These are phyloP conservation scores for Thecaphora frezii DNA, from an alignment of 1,284 basidiomycete genomes.

Conservation along the genomic window DNA sequence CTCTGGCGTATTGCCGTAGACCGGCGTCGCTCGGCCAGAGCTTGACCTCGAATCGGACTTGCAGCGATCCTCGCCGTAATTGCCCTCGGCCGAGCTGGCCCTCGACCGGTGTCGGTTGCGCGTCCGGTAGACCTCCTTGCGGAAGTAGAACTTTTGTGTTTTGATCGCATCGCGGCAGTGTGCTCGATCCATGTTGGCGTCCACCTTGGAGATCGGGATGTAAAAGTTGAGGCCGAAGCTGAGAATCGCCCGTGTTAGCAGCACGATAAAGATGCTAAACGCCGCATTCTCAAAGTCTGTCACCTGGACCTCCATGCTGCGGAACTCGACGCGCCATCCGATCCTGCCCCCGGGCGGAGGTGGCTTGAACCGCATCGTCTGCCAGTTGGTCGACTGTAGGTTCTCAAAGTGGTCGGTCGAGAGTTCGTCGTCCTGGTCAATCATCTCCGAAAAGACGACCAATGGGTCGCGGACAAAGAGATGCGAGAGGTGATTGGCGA, in stretches of 20 bases:
- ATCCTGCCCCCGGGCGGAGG: constrained; percentile 81
- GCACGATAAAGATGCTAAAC: constrained; percentile 88
- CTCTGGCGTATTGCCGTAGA: constrained; percentile 6
- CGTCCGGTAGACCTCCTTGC: constrained; percentile 73
- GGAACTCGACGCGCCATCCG: constrained; percentile 97
- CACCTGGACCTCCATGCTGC: constrained; percentile 97
- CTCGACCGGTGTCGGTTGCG: constrained; percentile 60
- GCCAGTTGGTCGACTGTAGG: constrained; percentile 99
- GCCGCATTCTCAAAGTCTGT: constrained; percentile 99
- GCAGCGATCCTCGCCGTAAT: neutral
- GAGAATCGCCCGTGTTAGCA: constrained; percentile 89
- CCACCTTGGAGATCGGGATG: constrained; percentile 95
- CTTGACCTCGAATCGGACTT: neutral
- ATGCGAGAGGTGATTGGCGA: constrained; percentile 90
- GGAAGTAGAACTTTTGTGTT: constrained; percentile 81
- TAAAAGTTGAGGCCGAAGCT: constrained; percentile 91
- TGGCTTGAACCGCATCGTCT: constrained; percentile 97
- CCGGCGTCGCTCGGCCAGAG: neutral
- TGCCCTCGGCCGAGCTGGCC: constrained; percentile 12
- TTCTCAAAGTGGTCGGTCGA: constrained; percentile 99
- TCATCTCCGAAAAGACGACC: constrained; percentile 89
- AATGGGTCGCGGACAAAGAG: constrained; percentile 97
- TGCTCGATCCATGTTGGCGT: constrained; percentile 91
- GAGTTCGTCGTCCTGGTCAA: constrained; percentile 82
- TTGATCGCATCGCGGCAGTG: constrained; percentile 79